phyloP scores from a whole-genome alignment of 495 filamentous ascomycete species.

The Letharia lupina region DNA sequence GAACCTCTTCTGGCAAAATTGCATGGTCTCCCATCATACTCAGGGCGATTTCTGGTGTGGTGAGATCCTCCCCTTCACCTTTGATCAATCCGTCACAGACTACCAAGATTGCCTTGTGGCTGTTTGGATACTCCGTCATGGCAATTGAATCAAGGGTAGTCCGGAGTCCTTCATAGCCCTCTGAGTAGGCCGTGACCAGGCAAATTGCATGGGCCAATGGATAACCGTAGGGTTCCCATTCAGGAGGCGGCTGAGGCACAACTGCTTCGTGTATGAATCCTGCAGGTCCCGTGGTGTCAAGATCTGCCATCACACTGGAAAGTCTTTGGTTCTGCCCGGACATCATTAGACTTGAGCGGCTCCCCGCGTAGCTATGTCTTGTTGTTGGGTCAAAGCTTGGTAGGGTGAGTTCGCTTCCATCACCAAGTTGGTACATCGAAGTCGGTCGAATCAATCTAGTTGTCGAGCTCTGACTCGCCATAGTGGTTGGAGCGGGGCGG shows the following conservation, averaged over 20 bases:
- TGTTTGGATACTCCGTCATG: constrained; percentile 97
- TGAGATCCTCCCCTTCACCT: constrained; percentile 77
- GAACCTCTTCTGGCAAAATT: constrained; percentile 66
- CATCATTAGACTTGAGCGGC: constrained; percentile 46
- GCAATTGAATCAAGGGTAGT: constrained; percentile 95
- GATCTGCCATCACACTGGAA: constrained; percentile 50
- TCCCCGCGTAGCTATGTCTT: constrained; percentile 35
- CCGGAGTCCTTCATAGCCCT: constrained; percentile 85
- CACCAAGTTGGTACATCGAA: constrained; percentile 60
- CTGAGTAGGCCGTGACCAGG: constrained; percentile 94
- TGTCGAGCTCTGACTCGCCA: constrained; percentile 85
- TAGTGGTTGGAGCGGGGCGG: constrained; percentile 67
- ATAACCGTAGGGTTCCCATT: constrained; percentile 94
- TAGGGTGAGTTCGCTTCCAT: constrained; percentile 58
- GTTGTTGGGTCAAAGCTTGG: constrained; percentile 39
- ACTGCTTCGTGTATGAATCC: constrained; percentile 94
- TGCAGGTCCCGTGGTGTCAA: constrained; percentile 68
- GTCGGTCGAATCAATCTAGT: constrained; percentile 61
- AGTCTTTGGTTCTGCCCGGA: constrained; percentile 39
- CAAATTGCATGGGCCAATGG: constrained; percentile 90
- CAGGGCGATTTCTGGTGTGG: constrained; percentile 84
- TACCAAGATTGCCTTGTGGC: constrained; percentile 91
- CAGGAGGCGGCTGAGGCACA: constrained; percentile 93
- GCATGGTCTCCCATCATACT: constrained; percentile 92
- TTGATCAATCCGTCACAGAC: constrained; percentile 98